Percentiles rank a stretch among this genome's conserved stretches.
These are phyloP conservation scores for Turnera subulata DNA, from an alignment of 345 rosid species.

Conservation along the genomic window DNA sequence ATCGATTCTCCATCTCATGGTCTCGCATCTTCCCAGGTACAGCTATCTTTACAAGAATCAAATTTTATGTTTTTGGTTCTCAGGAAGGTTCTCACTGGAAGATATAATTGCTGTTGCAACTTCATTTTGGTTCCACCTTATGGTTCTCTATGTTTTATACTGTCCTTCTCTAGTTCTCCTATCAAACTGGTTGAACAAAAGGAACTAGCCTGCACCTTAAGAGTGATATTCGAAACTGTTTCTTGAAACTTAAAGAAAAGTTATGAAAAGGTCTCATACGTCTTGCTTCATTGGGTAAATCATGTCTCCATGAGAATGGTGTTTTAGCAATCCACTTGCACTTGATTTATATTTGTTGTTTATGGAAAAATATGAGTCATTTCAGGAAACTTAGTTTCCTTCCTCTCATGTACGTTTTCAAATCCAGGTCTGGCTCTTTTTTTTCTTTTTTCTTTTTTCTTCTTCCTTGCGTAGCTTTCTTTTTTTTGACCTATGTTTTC, in stretches of 20 bases:
- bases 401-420: too few relatives aligned
- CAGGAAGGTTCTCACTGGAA: background rate
- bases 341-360: too few relatives aligned
- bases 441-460: too few relatives aligned
- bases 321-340: background rate
- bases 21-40: conserved; percentile 90
- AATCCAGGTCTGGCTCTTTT: too few relatives aligned
- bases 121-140: background rate
- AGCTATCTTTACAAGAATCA: background rate
- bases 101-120: background rate
- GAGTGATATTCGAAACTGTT: background rate
- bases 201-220: background rate
- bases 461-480: too few relatives aligned
- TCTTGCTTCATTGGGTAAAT: background rate
- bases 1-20: conserved; percentile 91
- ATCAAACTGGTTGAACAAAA: background rate
- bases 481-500: too few relatives aligned
- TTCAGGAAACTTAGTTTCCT: too few relatives aligned
- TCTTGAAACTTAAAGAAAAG: background rate
- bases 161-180: background rate
- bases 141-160: background rate
- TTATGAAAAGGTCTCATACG: background rate
- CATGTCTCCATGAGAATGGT: background rate
- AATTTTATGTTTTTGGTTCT: background rate
- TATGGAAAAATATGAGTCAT: too few relatives aligned